Percentiles rank a stretch among this genome's conserved stretches.
phyloP scores from a whole-genome alignment of 2,329 filamentous ascomycete species.

The Ophiognomonia clavigignenti-juglandacearum region DNA sequence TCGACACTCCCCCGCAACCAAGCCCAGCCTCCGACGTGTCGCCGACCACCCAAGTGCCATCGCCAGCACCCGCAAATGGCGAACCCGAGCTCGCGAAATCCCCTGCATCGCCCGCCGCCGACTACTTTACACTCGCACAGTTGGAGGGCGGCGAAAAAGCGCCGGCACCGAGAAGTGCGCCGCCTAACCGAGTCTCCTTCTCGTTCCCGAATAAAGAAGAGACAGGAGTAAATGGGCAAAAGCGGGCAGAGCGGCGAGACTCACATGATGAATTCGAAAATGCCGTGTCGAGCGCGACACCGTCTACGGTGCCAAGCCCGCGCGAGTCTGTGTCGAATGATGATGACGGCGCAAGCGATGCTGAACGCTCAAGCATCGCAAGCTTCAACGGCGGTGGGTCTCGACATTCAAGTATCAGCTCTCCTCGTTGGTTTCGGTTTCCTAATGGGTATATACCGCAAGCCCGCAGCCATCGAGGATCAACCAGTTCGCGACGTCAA shows the following conservation, averaged over 20 bases:
- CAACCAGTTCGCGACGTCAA: constrained; percentile 5
- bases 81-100: neutral
- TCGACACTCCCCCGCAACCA: constrained; percentile 15
- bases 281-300: constrained; percentile 9
- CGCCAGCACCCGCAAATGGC: constrained; percentile 22
- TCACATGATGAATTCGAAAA: constrained; percentile 9
- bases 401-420: constrained; percentile 4
- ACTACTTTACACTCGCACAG: constrained; percentile 8
- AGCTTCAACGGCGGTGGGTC: constrained; percentile 12
- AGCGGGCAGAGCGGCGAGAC: neutral
- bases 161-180: neutral
- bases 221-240: neutral
- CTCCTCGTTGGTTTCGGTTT: neutral
- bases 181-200: constrained; percentile 12
- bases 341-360: constrained; percentile 6
- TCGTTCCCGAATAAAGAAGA: constrained; percentile 9
- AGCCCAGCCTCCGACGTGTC: constrained; percentile 40
- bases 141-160: neutral
- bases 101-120: neutral
- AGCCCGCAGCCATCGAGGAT: constrained; percentile 6
- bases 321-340: constrained; percentile 10
- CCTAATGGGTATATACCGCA: constrained; percentile 6
- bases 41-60: constrained; percentile 29
- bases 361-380: constrained; percentile 8
- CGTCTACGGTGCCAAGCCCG: constrained; percentile 10